phyloP scores from a whole-genome alignment of 257 asterid genomes.

The Solanum verrucosum region DNA sequence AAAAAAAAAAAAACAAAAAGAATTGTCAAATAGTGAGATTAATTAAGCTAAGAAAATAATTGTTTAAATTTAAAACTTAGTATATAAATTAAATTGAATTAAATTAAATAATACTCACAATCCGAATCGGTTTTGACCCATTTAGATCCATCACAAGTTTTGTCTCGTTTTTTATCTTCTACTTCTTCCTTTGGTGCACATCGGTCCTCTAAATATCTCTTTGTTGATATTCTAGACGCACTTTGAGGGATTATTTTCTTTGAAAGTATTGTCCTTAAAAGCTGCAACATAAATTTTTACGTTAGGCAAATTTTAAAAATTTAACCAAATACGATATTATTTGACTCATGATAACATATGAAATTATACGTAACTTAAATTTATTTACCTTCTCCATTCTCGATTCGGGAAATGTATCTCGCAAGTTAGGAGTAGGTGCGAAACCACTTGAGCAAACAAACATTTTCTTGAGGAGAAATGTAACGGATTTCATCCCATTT shows the following conservation, averaged over 20 bases:
- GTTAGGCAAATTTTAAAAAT: too few species aligned
- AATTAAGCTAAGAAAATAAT: neutral
- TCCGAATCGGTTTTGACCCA: constrained; percentile 92
- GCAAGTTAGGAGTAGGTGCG: constrained; percentile 47
- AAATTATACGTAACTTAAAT: neutral
- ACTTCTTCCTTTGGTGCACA: constrained; percentile 13
- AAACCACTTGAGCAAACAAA: constrained; percentile 69
- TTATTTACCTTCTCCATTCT: constrained; percentile 85
- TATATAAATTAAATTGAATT: neutral
- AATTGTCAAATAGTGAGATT: neutral
- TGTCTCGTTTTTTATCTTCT: constrained; percentile 24
- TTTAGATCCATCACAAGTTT: constrained; percentile 33
- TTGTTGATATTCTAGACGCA: constrained; percentile 35
- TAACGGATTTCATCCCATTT: constrained; percentile 57
- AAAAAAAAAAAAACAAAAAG: neutral
- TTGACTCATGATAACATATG: too few species aligned
- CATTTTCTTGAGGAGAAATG: constrained; percentile 80
- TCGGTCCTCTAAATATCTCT: constrained; percentile 40
- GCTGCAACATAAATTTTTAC: constrained; percentile 23
- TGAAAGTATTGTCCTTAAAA: constrained; percentile 69
- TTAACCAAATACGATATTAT: neutral
- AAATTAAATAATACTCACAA: constrained; percentile 32
- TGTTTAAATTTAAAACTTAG: too few species aligned
- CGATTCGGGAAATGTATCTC: constrained; percentile 78
- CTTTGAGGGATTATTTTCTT: constrained; percentile 51